Conservation (phyloP, 192 early-diverging fungal species). For the Lunasporangiospora selenospora region DNA sequence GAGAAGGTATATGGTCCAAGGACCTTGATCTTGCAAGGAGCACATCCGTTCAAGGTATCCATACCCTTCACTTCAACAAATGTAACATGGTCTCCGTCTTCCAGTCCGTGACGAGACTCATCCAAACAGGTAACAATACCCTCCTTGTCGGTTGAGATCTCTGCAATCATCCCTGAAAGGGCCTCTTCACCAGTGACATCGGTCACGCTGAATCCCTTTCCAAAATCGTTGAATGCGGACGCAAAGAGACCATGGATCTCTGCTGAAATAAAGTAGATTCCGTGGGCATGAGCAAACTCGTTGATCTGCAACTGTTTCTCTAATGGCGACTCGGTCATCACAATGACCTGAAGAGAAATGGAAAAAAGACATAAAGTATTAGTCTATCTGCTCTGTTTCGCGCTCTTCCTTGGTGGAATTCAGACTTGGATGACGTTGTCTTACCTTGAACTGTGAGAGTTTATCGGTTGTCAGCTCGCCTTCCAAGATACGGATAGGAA, state of each 20-base stretch:
- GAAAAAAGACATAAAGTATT: neutral
- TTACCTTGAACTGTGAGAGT: constrained; percentile 62
- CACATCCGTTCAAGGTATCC: constrained; percentile 82
- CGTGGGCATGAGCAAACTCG: constrained; percentile 75
- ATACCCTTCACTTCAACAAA: constrained; percentile 96
- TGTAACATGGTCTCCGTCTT: constrained; percentile 95
- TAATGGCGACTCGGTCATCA: constrained; percentile 84
- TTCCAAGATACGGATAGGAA: constrained; percentile 86
- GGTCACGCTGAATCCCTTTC: constrained; percentile 80
- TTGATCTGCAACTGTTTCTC: constrained; percentile 85
- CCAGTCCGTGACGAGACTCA: constrained; percentile 96
- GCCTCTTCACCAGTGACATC: constrained; percentile 96
- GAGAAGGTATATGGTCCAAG: constrained; percentile 97
- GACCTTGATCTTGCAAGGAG: constrained; percentile 84
- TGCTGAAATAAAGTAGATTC: constrained; percentile 88
- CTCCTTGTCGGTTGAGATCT: constrained; percentile 74
- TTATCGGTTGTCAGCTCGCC: constrained; percentile 78
- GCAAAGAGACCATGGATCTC: constrained; percentile 94
- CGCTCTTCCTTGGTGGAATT: no score
- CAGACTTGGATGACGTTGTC: no score
- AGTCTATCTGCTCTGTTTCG: no score
- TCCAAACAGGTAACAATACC: constrained; percentile 95
- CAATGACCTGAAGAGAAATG: constrained; percentile 68
- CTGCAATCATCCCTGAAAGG: constrained; percentile 91
- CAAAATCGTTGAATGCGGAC: constrained; percentile 96